These are phyloP conservation scores for Gamarada debralockiae DNA, from an alignment of 495 filamentous ascomycete genomes.

Conservation along the genomic window DNA sequence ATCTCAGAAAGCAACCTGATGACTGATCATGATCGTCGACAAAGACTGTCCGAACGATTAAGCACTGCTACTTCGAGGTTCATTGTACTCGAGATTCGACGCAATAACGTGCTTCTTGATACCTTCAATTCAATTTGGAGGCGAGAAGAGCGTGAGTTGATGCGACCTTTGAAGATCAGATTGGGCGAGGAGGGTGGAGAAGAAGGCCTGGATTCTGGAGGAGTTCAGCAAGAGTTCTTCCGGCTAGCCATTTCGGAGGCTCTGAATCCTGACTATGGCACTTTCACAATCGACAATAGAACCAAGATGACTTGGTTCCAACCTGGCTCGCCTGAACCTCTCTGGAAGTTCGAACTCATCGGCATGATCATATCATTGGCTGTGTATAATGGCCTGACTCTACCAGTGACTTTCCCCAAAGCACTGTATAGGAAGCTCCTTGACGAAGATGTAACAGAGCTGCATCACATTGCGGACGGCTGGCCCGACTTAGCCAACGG, in stretches of 20 bases:
- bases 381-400: constrained; percentile 89
- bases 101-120: constrained; percentile 68
- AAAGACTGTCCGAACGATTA: constrained; percentile 55
- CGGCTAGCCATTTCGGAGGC: constrained; percentile 73
- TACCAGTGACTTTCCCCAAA: constrained; percentile 83
- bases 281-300: constrained; percentile 69
- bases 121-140: constrained; percentile 87
- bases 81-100: constrained; percentile 70
- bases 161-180: constrained; percentile 82
- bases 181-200: constrained; percentile 79
- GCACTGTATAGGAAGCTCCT: constrained; percentile 81
- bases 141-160: constrained; percentile 73
- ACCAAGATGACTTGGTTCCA: constrained; percentile 85
- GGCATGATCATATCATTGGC: constrained; percentile 85
- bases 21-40: constrained; percentile 25
- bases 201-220: constrained; percentile 88
- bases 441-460: constrained; percentile 55
- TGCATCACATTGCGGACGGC: constrained; percentile 77
- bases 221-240: constrained; percentile 96
- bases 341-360: constrained; percentile 87
- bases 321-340: constrained; percentile 70
- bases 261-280: constrained; percentile 66
- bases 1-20: constrained; percentile 30
- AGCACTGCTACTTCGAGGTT: constrained; percentile 64
- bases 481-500: constrained; percentile 79